Evolutionary conservation across 768 basidiomycete genomes (phyloP).

Genomic region (Termitomyces sp.): DNA sequence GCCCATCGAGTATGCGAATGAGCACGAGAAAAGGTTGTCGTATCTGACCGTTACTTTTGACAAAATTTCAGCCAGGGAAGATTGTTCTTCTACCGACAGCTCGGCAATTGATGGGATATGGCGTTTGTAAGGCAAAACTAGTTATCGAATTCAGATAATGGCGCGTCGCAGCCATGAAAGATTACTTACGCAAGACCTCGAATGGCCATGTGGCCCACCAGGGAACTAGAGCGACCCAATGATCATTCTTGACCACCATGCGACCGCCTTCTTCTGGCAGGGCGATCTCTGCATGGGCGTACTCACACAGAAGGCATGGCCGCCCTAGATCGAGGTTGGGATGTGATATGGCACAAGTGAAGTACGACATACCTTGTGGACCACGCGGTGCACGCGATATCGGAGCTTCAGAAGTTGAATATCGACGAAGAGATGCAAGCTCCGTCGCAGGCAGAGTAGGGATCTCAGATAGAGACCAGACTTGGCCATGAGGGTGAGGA

Average conservation of each 20-base stretch:
- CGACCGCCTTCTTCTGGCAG: slow-evolving; percentile 45
- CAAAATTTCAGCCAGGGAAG: slow-evolving; percentile 64
- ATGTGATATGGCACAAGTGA: background rate
- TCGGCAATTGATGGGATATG: slow-evolving; percentile 73
- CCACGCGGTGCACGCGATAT: slow-evolving; percentile 51
- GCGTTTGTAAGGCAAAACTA: slow-evolving; percentile 74
- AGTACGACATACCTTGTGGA: slow-evolving; percentile 32
- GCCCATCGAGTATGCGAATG: slow-evolving; percentile 95
- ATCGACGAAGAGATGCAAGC: slow-evolving; percentile 50
- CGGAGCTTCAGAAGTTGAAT: slow-evolving; percentile 33
- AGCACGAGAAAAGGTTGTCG: slow-evolving; percentile 79
- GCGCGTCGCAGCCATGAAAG: background rate
- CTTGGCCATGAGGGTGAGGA: slow-evolving; percentile 91
- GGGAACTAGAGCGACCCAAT: slow-evolving; percentile 84
- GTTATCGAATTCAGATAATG: slow-evolving; percentile 1
- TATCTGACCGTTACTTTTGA: slow-evolving; percentile 63
- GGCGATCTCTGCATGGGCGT: slow-evolving; percentile 61
- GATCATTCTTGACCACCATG: slow-evolving; percentile 65
- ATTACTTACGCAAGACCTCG: slow-evolving; percentile 65
- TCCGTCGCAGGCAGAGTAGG: slow-evolving; percentile 72
- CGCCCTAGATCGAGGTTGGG: slow-evolving; percentile 29
- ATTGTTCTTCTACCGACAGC: slow-evolving; percentile 57
- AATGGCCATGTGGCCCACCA: slow-evolving; percentile 98
- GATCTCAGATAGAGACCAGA: slow-evolving; percentile 74
- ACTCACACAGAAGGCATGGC: slow-evolving; percentile 78